Evolutionary conservation across 192 early-diverging fungal genomes (phyloP).

Genomic region (Linnemannia zychae): DNA sequence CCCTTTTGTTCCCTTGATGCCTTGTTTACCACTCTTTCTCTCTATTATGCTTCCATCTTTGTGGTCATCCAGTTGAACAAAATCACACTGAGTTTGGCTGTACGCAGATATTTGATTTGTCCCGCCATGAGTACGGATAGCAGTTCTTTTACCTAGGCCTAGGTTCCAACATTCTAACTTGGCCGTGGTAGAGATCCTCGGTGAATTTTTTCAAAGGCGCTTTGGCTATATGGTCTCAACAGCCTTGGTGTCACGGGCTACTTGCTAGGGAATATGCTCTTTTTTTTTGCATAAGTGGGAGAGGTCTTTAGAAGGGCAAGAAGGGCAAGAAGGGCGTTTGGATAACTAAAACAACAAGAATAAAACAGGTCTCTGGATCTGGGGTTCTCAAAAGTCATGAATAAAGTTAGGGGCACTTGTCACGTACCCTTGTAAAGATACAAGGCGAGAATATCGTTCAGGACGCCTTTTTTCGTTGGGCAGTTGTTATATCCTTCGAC

Average conservation of each 20-base stretch:
- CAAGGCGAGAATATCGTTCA: not conserved
- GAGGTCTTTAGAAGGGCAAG: not conserved
- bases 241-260: not conserved
- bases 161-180: not conserved
- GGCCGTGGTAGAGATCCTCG: not conserved
- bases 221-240: not conserved
- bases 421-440: not conserved
- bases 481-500: too few species aligned
- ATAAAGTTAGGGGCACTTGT: not conserved
- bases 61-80: too few species aligned
- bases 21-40: too few species aligned
- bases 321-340: not conserved
- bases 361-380: not conserved
- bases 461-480: too few species aligned
- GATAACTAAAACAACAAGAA: not conserved
- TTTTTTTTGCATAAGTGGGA: not conserved
- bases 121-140: not conserved
- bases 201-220: not conserved
- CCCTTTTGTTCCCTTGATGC: too few species aligned
- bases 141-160: not conserved
- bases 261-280: not conserved
- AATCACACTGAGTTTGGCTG: too few species aligned
- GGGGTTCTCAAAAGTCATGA: not conserved
- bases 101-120: too few species aligned
- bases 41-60: too few species aligned